Percentiles rank a stretch among this genome's conserved stretches.
Conservation (phyloP, 1,284 basidiomycete genomes). For the Malassezia restricta region DNA sequence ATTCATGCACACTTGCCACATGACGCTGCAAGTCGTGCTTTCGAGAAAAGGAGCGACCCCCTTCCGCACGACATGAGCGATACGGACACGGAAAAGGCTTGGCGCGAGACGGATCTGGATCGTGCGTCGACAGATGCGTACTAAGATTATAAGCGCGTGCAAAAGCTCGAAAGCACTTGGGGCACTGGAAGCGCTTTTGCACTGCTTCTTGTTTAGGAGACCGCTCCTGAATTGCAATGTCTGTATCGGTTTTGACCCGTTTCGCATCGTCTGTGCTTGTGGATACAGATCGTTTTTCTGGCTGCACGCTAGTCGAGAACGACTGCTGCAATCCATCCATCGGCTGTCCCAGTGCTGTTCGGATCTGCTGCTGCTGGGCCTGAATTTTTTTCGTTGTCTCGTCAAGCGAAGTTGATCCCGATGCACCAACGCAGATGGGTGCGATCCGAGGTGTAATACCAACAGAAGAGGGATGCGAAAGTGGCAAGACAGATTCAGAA, state of each 20-base stretch:
- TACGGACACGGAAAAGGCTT: conserved; percentile 75
- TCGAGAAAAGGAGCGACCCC: conserved; percentile 68
- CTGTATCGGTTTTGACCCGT: not conserved
- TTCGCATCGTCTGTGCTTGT: not conserved
- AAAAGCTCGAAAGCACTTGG: conserved; percentile 54
- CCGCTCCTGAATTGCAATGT: not conserved
- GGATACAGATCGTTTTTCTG: no score
- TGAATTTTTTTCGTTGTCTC: no score
- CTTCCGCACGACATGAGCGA: conserved; percentile 53
- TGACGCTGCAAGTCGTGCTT: conserved; percentile 79
- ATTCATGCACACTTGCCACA: conserved; percentile 63
- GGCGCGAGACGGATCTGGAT: conserved; percentile 59
- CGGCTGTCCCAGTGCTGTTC: no score
- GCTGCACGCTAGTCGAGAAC: no score
- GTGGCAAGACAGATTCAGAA: no score
- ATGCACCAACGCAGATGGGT: no score
- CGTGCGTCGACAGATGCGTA: conserved; percentile 78
- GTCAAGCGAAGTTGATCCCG: no score
- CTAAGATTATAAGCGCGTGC: conserved; percentile 80
- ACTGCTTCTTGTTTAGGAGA: not conserved
- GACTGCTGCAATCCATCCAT: no score
- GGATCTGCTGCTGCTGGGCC: no score
- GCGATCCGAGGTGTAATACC: no score
- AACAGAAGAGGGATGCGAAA: no score
- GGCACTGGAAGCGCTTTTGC: conserved; percentile 36